A percentile compares a stretch with the other conserved stretches of the same genome.
Evolutionary conservation across 2,329 filamentous ascomycete species (phyloP).

Genomic region (Colletotrichum sp.): DNA sequence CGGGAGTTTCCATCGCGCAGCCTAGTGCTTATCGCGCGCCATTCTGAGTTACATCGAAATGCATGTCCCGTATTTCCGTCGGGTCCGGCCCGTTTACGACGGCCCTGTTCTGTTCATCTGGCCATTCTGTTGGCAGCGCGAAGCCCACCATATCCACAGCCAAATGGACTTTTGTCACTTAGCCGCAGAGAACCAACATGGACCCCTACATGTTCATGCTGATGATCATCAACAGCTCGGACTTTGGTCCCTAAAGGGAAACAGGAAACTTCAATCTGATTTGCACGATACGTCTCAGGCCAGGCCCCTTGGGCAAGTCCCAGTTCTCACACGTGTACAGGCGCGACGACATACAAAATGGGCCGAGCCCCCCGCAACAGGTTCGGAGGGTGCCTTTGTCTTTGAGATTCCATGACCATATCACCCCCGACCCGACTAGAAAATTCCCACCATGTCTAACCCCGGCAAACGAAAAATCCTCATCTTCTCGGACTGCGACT

Average conservation of each 20-base stretch:
- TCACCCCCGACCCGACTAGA: not conserved
- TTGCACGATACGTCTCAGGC: not conserved
- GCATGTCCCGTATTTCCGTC: not conserved
- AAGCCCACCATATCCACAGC: not conserved
- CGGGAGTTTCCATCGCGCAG: not conserved
- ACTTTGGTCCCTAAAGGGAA: not conserved
- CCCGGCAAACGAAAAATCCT: slow-evolving; percentile 33
- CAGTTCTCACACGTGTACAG: not conserved
- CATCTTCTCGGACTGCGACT: slow-evolving; percentile 49
- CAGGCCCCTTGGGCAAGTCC: not conserved
- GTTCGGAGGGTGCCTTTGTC: not conserved
- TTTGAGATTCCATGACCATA: not conserved
- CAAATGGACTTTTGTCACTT: not conserved
- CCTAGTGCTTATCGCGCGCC: not conserved
- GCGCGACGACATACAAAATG: not conserved
- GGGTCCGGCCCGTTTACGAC: not conserved
- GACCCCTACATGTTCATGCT: not conserved
- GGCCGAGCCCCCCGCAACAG: not conserved
- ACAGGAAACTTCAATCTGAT: not conserved
- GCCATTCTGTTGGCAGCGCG: not conserved
- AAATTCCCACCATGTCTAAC: not conserved
- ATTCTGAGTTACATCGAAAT: not conserved
- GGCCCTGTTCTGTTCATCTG: not conserved
- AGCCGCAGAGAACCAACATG: not conserved
- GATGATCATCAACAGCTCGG: not conserved